phyloP scores from a whole-genome alignment of 1,284 basidiomycete genomes.

The Schizophyllum commune region DNA sequence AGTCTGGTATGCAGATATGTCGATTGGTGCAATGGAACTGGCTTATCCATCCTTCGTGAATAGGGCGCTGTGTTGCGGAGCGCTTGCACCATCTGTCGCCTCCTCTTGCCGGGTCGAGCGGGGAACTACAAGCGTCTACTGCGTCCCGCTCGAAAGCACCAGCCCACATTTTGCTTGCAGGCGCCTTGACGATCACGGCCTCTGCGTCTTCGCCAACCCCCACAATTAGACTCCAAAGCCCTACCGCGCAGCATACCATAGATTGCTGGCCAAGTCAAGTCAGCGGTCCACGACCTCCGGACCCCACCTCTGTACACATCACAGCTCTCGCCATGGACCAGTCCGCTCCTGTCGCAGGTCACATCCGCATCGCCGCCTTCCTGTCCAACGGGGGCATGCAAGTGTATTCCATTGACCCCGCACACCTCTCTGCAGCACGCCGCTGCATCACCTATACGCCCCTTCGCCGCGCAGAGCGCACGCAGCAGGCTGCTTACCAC shows the following conservation, averaged over 20 bases:
- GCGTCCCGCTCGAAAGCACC: conserved; percentile 3
- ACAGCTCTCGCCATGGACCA: conserved; percentile 64
- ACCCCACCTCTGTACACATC: conserved; percentile 26
- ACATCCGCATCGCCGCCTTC: conserved; percentile 49
- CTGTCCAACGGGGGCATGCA: conserved; percentile 62
- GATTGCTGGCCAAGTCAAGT: not conserved
- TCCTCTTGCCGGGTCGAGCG: too few relatives aligned
- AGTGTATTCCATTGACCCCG: conserved; percentile 45
- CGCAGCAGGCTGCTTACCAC: conserved; percentile 64
- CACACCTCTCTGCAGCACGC: conserved; percentile 30
- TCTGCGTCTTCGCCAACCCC: conserved; percentile 23
- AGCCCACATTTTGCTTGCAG: conserved; percentile 33
- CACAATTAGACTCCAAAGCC: conserved; percentile 17
- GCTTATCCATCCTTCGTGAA: conserved; percentile 2
- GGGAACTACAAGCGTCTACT: not conserved
- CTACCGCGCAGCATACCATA: not conserved
- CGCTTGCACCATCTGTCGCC: conserved; percentile 11
- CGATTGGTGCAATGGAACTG: conserved; percentile 1
- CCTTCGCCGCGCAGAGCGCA: conserved; percentile 28
- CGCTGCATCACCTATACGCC: conserved; percentile 44
- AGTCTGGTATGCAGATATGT: conserved; percentile 20
- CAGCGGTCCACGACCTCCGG: not conserved
- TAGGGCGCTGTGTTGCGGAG: conserved; percentile 53
- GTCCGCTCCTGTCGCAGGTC: conserved; percentile 40
- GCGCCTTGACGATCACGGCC: conserved; percentile 32